Base-by-base conservation (phyloP, 257 asterid genomes). In the Primulina huaijiensis region DNA sequence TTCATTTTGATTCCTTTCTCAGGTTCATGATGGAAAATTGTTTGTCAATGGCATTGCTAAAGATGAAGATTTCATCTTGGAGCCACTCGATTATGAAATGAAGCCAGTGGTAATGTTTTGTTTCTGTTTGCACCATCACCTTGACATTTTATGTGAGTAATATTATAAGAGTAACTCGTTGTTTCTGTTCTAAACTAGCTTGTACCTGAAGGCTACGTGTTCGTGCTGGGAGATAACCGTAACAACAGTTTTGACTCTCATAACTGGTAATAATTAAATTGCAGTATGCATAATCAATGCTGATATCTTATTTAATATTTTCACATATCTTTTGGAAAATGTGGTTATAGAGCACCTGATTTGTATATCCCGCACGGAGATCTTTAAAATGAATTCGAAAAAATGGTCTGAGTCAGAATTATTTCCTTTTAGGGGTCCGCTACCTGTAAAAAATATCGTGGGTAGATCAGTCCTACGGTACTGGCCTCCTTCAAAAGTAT, bases 161-260 rank as follows among this genome's bases (percentile, higher is more conserved):
- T 63, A 17, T n/a, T n/a, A 69, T 33, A n/a, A n/a, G 65, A 34
- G 66, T 63, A 73, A 40, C 65, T 71, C 50, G 63, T 20, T 55
- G 57, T 37, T 68, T 62, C 56, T 64, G 14, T 76, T 74, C 57
- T 74, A 20, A 73, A 56, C 53, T 79, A 92, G 98, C 81, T 88
- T 74, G 92, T 94, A 50, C 99, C 99, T 2, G 95, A 89, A 62
- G 97, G 95, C 73, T 86, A 74, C 62, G 99, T 94, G 69, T 94
- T 89, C 64, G 99, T 94, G 71, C 73, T 94, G 87, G 99, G 99
- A 64, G 97, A 94, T 88, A 94, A 94, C 67, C 96, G 99, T 38
- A 94, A 94, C 71, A 86, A 89, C 78, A 94, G 99, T 83, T 88
- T 71, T 8, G 99, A 94, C 82, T 94, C 99, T 31, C 99, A 86